Conservation (phyloP, 2,329 filamentous ascomycete genomes). For the Herpotrichia juniperi region DNA sequence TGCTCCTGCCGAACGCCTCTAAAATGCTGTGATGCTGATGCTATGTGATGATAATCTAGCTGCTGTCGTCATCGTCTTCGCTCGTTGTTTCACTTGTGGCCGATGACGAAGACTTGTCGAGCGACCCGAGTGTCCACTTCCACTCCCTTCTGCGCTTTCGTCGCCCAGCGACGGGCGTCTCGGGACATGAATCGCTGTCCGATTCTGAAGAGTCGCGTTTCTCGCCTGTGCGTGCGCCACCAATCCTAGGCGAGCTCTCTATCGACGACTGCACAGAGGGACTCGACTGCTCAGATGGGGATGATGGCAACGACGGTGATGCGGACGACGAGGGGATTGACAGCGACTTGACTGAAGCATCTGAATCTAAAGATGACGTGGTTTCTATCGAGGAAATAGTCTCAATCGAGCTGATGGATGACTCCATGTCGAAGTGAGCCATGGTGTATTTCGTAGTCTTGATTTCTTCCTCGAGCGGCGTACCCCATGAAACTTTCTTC, state of each 20-base stretch:
- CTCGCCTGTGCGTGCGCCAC: conserved; percentile 40
- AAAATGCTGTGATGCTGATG: conserved; percentile 2
- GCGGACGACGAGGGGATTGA: conserved; percentile 13
- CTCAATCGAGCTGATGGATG: conserved; percentile 43
- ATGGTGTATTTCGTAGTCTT: conserved; percentile 61
- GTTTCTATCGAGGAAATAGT: conserved; percentile 32
- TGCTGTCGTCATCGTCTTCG: conserved; percentile 42
- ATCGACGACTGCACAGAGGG: conserved; percentile 24
- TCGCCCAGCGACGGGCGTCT: conserved; percentile 60
- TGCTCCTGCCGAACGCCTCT: conserved; percentile 6
- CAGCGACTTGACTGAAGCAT: conserved; percentile 15
- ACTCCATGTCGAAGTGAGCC: conserved; percentile 61
- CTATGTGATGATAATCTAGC: conserved; percentile 19
- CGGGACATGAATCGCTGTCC: conserved; percentile 56
- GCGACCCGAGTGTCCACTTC: conserved; percentile 62
- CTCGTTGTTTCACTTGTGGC: conserved; percentile 25
- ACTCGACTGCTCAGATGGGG: conserved; percentile 17
- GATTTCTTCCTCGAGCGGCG: conserved; percentile 64
- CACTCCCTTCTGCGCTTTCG: conserved; percentile 61
- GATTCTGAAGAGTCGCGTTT: conserved; percentile 54
- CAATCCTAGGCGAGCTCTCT: conserved; percentile 30
- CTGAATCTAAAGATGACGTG: conserved; percentile 18
- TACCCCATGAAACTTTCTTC: conserved; percentile 64
- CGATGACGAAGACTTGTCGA: conserved; percentile 36
- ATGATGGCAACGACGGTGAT: conserved; percentile 8